A percentile compares a stretch with the other conserved stretches of the same genome.
These are phyloP conservation scores for Leptographium radiaticola DNA, from an alignment of 2,329 filamentous ascomycete genomes.

Conservation along the genomic window DNA sequence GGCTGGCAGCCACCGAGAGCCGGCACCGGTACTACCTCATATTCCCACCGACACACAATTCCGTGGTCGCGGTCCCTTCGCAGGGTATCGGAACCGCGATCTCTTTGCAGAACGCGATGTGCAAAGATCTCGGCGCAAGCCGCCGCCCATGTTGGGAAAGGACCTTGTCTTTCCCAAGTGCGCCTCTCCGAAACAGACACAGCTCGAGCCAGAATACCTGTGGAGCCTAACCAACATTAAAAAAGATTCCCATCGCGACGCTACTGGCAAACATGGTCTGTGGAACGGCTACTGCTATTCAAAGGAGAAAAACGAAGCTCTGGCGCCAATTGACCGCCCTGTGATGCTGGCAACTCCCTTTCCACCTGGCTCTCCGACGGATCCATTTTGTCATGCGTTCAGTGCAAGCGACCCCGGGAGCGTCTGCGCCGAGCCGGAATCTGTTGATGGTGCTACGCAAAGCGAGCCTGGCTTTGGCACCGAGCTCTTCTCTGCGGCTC, in stretches of 20 bases:
- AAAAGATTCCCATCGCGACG: conserved; percentile 38
- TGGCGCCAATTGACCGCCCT: conserved; percentile 32
- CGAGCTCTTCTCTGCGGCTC: not conserved
- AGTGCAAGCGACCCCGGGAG: conserved; percentile 14
- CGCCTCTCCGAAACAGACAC: conserved; percentile 69
- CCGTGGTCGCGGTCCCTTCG: conserved; percentile 29
- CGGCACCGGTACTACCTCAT: conserved; percentile 14
- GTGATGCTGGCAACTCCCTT: conserved; percentile 38
- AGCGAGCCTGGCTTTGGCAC: not conserved
- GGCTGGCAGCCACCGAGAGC: conserved; percentile 12
- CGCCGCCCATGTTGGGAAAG: conserved; percentile 77
- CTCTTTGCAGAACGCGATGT: conserved; percentile 31
- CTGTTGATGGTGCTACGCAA: not conserved
- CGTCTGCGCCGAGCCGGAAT: conserved; percentile 27
- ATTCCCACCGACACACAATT: conserved; percentile 29
- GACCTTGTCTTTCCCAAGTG: conserved; percentile 74
- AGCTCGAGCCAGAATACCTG: conserved; percentile 66
- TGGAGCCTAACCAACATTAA: conserved; percentile 32
- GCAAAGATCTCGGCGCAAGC: conserved; percentile 35
- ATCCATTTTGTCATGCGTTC: conserved; percentile 30
- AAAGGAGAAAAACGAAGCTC: conserved; percentile 19
- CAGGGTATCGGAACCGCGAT: conserved; percentile 30
- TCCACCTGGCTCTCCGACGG: conserved; percentile 26
- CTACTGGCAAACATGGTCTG: conserved; percentile 49
- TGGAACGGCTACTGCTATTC: conserved; percentile 63